Evolutionary conservation across 208 protist genomes (phyloP).

Genomic region (Trypanosoma lewisi): DNA sequence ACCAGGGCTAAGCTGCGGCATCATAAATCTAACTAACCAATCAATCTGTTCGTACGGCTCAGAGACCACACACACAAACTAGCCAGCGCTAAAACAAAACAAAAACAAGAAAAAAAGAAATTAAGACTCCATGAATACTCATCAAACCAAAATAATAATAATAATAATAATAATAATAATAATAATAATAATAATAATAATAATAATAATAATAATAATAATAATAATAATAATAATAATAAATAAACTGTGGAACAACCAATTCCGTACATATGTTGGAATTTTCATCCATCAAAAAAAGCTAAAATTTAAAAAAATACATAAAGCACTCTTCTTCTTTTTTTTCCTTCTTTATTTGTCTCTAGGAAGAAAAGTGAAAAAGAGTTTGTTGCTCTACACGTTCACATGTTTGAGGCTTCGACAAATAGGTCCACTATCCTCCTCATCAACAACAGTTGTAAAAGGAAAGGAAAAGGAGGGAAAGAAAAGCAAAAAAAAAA

Average conservation of each 20-base stretch:
- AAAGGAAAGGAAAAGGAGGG: background rate
- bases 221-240: slow-evolving; percentile 19
- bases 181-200: background rate
- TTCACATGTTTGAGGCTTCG: no score
- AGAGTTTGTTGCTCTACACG: no score
- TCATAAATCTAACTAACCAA: slow-evolving; percentile 10
- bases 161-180: background rate
- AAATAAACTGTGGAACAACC: slow-evolving; percentile 11
- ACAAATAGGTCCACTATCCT: no score
- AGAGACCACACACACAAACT: no score
- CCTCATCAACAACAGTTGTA: no score
- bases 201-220: slow-evolving; percentile 2
- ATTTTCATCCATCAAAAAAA: background rate
- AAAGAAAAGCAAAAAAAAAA: slow-evolving; percentile 3
- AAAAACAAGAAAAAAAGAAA: slow-evolving; percentile 26
- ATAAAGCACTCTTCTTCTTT: background rate
- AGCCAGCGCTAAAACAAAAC: no score
- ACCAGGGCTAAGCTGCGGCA: slow-evolving; percentile 21
- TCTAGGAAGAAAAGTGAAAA: background rate
- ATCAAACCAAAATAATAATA: slow-evolving; percentile 15
- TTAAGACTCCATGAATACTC: background rate
- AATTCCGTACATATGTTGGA: background rate
- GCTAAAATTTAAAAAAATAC: background rate
- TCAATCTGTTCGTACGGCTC: slow-evolving; percentile 1
- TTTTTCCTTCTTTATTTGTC: background rate